Evolutionary conservation across 164 flowering plant genomes (phyloP).

Genomic region (Chimonanthus salicifolius): DNA sequence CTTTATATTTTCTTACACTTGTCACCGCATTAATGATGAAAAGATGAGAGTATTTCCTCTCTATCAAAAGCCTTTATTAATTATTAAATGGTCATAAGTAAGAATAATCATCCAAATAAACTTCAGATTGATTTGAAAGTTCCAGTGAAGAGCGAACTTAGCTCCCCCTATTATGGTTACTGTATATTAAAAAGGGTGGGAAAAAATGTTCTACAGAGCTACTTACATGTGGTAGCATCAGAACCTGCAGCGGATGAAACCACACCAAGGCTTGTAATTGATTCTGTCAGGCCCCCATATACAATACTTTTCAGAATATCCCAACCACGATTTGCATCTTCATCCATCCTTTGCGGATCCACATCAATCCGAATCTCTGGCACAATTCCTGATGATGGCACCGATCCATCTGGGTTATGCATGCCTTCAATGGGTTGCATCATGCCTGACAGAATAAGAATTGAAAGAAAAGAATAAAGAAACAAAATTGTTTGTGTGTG

Average conservation of each 20-base stretch:
- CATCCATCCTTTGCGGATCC: conserved; percentile 11
- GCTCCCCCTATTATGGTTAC: too few species aligned
- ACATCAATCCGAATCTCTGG: conserved; percentile 5
- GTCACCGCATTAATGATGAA: too few species aligned
- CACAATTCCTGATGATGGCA: conserved; percentile 8
- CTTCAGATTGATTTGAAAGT: too few species aligned
- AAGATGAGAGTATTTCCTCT: too few species aligned
- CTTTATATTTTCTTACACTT: too few species aligned
- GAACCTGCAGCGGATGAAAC: conserved; percentile 89
- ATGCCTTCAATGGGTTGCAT: conserved; percentile 7
- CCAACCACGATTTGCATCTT: conserved; percentile 18
- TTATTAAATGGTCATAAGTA: too few species aligned
- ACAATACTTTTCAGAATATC: conserved; percentile 84
- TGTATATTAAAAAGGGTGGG: background rate
- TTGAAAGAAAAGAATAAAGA: too few species aligned
- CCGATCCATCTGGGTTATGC: background rate
- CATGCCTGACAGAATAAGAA: background rate
- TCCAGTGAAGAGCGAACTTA: too few species aligned
- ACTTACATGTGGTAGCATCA: conserved; percentile 68
- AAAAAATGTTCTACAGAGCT: background rate
- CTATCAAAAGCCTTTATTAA: too few species aligned
- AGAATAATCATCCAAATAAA: too few species aligned
- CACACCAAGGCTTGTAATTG: conserved; percentile 69
- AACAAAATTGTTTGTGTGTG: too few species aligned
- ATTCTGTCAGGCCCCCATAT: conserved; percentile 83